Base-by-base conservation (phyloP, 2,329 filamentous ascomycete genomes). In the Exophiala alcalophila region DNA sequence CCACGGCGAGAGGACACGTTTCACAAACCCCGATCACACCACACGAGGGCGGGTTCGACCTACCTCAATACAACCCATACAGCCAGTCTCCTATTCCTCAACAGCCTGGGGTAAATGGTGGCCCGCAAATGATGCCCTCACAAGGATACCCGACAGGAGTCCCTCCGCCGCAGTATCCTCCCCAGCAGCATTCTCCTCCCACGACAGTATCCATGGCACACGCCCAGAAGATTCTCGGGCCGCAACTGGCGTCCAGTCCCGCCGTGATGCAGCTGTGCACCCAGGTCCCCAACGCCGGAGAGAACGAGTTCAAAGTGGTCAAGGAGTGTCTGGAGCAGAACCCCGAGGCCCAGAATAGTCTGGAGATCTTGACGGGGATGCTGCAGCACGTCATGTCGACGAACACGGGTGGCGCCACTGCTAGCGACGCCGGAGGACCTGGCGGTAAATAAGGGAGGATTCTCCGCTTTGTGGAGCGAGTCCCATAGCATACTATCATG, bases 301-400 rank as follows among this genome's bases (percentile, higher is more conserved):
- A 77, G n/a, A 68, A 76, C 11, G 86, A 94, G 59, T 83, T 92
- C 76, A 72, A 77, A 41, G 78, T 92, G 19, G 77, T 96, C 49
- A 74, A 77, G 37, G 73, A 76, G 26, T 81, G 91, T 10, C 72
- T 88, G 16, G 74, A 81, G 35, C 71, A 74, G 8, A 81, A 88
- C 40, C 78, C 80, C 0, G 74, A 73, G 15, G 78, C 86, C 0
- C 72, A 79, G 15, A 74, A 80, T 2, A 80, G 89, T 56, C 66
- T 70, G 40, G 56, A 61, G 5, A 50, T 65, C 19, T 53, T 73
- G 43, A 70, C 65, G 57, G 56, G 61, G 15, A 67, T 69, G 47
- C 52, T 73, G 26, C 57, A 63, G 42, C 23, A 41, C n/a, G 26
- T 40, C 12, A 42, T 19, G 6, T n/a, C 12, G 9, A 21, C 31